phyloP scores from a whole-genome alignment of 352 stramenopile species.

The Globisporangium alternatum region DNA sequence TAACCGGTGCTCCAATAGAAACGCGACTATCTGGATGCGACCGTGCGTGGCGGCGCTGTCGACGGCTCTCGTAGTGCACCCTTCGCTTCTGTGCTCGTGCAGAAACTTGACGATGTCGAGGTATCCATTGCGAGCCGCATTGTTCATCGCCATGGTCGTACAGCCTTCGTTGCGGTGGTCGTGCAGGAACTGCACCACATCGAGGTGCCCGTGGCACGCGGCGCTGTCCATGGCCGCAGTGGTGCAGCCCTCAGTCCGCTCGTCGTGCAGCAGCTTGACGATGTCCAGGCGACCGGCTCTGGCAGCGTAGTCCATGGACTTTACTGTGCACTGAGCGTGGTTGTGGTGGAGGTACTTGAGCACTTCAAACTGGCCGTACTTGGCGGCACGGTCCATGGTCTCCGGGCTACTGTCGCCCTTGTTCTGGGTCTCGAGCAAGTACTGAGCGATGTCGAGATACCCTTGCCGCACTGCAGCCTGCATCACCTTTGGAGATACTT shows the following conservation, averaged over 20 bases:
- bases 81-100: neutral
- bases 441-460: conserved; percentile 5
- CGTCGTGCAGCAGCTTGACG: conserved; percentile 2
- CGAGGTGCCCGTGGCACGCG: neutral
- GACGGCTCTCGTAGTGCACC: conserved; percentile 1
- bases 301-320: conserved; percentile 3
- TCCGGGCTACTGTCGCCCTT: neutral
- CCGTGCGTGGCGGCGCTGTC: conserved; percentile 5
- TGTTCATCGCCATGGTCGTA: neutral
- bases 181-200: neutral
- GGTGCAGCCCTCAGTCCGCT: conserved; percentile 2
- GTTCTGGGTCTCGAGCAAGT: conserved; percentile 1
- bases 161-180: neutral
- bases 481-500: neutral
- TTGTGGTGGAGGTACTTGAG: conserved; percentile 1
- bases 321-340: neutral
- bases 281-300: neutral
- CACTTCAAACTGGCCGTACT: conserved; percentile 2
- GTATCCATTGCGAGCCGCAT: neutral
- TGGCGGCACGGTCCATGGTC: conserved; percentile 5
- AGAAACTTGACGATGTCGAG: conserved; percentile 4
- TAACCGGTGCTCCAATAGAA: neutral
- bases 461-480: neutral
- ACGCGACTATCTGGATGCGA: neutral
- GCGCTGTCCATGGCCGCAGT: neutral